A percentile compares a stretch with the other conserved stretches of the same genome.
These are phyloP conservation scores for Ammopiptanthus mongolicus DNA, from an alignment of 306 rosid genomes.

Conservation along the genomic window DNA sequence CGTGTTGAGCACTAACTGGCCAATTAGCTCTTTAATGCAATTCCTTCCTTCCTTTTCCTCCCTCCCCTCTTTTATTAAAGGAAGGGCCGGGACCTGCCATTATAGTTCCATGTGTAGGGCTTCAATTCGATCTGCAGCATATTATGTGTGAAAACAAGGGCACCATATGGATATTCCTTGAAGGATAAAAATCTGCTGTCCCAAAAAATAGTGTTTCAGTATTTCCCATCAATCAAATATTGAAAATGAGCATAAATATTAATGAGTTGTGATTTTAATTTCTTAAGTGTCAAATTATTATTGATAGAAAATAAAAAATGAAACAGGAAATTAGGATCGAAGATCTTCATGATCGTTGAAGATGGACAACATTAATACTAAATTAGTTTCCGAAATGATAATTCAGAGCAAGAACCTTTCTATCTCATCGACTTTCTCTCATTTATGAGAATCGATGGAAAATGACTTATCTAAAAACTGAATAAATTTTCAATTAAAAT, in stretches of 20 bases:
- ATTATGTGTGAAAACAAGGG: conserved; percentile 11
- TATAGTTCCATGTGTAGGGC: conserved; percentile 29
- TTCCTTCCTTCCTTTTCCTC: conserved; percentile 9
- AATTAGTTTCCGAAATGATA: conserved; percentile 15
- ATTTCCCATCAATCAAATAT: too few species aligned
- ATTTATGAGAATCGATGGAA: background rate
- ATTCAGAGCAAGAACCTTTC: conserved; percentile 15
- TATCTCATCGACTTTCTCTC: background rate
- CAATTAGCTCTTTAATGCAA: conserved; percentile 21
- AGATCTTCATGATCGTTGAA: too few species aligned
- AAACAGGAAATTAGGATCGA: too few species aligned
- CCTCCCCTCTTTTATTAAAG: conserved; percentile 29
- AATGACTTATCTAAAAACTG: background rate
- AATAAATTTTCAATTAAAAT: background rate
- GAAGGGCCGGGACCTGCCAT: conserved; percentile 38
- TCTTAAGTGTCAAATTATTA: too few species aligned
- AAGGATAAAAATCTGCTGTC: too few species aligned
- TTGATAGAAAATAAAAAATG: too few species aligned
- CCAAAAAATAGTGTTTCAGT: too few species aligned
- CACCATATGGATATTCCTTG: conserved; percentile 26
- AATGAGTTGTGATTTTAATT: too few species aligned
- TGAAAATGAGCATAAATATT: too few species aligned
- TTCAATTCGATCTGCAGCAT: conserved; percentile 26
- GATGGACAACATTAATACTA: conserved; percentile 5
- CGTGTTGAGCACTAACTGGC: conserved; percentile 39